Percentiles rank a stretch among this genome's conserved stretches.
These are phyloP conservation scores for Fonsecaea erecta DNA, from an alignment of 2,329 filamentous ascomycete species.

Conservation along the genomic window DNA sequence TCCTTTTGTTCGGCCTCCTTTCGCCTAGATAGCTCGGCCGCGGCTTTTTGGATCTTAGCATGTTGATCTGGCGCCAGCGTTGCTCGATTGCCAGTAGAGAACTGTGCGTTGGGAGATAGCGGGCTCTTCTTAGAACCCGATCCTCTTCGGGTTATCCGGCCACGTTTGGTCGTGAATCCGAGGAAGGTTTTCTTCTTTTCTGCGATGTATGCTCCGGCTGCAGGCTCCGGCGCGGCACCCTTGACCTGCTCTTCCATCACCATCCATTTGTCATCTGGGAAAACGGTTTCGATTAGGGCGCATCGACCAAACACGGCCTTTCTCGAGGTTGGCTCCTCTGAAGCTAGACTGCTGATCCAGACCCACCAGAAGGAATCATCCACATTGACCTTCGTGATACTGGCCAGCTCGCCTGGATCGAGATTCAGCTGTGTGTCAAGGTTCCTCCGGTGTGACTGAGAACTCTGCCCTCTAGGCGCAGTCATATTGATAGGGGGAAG, in stretches of 20 bases:
- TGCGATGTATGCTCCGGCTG: slow-evolving; percentile 84
- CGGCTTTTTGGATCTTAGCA: slow-evolving; percentile 88
- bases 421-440: slow-evolving; percentile 71
- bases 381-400: slow-evolving; percentile 81
- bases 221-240: slow-evolving; percentile 82
- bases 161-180: slow-evolving; percentile 75
- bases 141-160: slow-evolving; percentile 70
- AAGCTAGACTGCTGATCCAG: slow-evolving; percentile 95
- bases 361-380: slow-evolving; percentile 99
- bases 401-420: slow-evolving; percentile 92
- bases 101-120: slow-evolving; percentile 57
- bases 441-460: slow-evolving; percentile 78
- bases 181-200: slow-evolving; percentile 98
- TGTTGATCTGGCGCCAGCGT: slow-evolving; percentile 91
- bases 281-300: slow-evolving; percentile 85
- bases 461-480: slow-evolving; percentile 74
- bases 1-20: slow-evolving; percentile 61
- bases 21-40: slow-evolving; percentile 76
- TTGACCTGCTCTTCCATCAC: slow-evolving; percentile 97
- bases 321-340: slow-evolving; percentile 80
- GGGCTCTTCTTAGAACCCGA: slow-evolving; percentile 67
- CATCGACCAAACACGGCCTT: slow-evolving; percentile 95
- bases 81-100: slow-evolving; percentile 64
- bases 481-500: slow-evolving; percentile 79
- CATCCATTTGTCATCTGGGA: slow-evolving; percentile 82